Evolutionary conservation across 257 asterid genomes (phyloP), one percentile per base, ranked within the genome.

Genomic region (Solanum peruvianum): DNA sequence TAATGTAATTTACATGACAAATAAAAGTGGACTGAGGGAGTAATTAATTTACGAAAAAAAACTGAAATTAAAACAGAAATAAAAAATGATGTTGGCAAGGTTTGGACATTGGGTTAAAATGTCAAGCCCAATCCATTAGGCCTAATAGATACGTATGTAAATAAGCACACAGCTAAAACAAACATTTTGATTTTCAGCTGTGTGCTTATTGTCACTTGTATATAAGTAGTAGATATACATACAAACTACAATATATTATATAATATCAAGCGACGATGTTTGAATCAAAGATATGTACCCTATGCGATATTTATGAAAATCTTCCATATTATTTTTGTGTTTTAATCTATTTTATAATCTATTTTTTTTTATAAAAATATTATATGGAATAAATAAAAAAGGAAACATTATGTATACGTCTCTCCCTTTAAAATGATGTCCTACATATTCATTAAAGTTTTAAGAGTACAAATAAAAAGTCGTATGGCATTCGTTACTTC

Each of bases 1-100:
- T 33, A 33, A 33, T 33, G 35, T 33, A 33, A 33, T 33, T 33
- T 33, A 33, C 35, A 33, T 33, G 5, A 33, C 35, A 33, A 33
- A 33, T 33, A 33, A 3, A 33, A 33, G 0, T 33, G 35, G 1
- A 33, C 1, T 5, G 1, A 33, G 1, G 0, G 1, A 3, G 35
- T 1, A 33, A 33, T 33, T 33, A 1, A 33, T 33, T 33, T 33
- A 33, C 1, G 1, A 33, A 33, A 33, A 33, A 33, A 33, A 3
- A 4, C 5, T 33, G 4, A 33, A 33, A 33, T 33, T 33, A 4
- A 33, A 33, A 33, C 35, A 33, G 1, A 33, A 33, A 33, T 33
- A 33, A 33, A 33, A 33, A 33, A 33, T 33, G 5, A 3, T 0
- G 35, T 33, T 33, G 35, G 4, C 4, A 33, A 33, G 4, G 35